Conservation (phyloP, 768 basidiomycete genomes). For the Phlebiopsis flavidoalba region DNA sequence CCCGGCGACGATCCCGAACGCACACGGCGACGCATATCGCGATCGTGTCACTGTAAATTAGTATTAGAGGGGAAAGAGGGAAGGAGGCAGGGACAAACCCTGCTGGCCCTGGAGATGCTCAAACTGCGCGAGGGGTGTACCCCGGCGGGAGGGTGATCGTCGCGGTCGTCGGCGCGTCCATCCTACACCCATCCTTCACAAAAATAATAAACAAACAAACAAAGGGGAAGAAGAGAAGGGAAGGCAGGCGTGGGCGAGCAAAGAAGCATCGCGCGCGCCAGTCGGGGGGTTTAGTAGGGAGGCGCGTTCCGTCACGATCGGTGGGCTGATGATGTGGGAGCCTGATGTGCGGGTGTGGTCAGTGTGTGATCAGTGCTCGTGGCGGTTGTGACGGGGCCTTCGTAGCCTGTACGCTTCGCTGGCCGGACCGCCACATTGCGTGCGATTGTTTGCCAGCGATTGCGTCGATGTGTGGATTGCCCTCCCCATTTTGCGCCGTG, state of each 20-base stretch:
- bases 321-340: too few species aligned
- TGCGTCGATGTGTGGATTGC: too few species aligned
- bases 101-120: neutral
- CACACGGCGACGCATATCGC: slow-evolving; percentile 6
- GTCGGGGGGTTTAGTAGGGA: too few species aligned
- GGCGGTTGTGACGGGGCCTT: too few species aligned
- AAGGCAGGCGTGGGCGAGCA: neutral
- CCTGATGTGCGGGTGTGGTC: too few species aligned
- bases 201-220: neutral
- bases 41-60: neutral
- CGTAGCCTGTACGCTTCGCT: too few species aligned
- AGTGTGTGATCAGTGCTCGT: too few species aligned
- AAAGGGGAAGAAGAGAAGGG: neutral
- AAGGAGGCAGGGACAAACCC: neutral
- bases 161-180: neutral
- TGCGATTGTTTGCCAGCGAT: too few species aligned
- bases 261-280: neutral
- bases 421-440: too few species aligned
- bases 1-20: slow-evolving; percentile 2
- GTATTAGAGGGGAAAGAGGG: neutral
- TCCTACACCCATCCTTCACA: neutral
- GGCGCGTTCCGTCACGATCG: too few species aligned
- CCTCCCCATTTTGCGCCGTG: too few species aligned
- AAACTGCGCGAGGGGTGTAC: neutral
- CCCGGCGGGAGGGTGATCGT: neutral